Evolutionary conservation across 441 rosid genomes (phyloP), one percentile per base, ranked within the genome.

Genomic region (Euphorbia corollata): DNA sequence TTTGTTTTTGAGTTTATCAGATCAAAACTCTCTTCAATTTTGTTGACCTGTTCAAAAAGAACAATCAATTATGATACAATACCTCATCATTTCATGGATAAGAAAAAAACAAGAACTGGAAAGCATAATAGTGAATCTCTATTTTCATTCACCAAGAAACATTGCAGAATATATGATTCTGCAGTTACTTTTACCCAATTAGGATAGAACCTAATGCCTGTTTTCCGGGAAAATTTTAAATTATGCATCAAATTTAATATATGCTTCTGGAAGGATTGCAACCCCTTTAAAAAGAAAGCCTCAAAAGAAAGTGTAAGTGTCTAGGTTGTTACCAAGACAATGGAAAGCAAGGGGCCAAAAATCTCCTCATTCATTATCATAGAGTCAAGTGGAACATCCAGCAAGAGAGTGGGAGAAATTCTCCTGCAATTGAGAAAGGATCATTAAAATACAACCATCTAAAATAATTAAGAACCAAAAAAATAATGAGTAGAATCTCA

Each of bases 321-420:
- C 20, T 66, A 50, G 23, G 67, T 57, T 61, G 81, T 61, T 81
- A 89, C 92, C 51, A 63, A 68, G 69, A 85, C 62, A 73, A 89
- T 84, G 63, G 96, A 92, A 76, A 89, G 96, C 78, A 89, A 64
- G 19, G 96, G 96, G 58, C 96, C 96, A 73, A 87, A 89, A 71
- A 89, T 87, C 80, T 89, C 96, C 58, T 89, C 92, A 8, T 73
- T 80, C 96, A 89, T 89, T 48, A 87, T 81, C 69, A 79, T 61
- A 69, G 91, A 80, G 74, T 89, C 81, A 53, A 19, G 71, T 0
- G 96, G 88, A 13, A 89, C 92, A 67, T 81, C 89, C 39, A 87
- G 77, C 75, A 89, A 80, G 74, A 89, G 63, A 68, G 96, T 82
- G 11, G 96, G 96, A 73, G 90, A 76, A 71, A 89, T 87, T 73